Conservation (phyloP, 306 rosid species). For the Alnus rubra region DNA sequence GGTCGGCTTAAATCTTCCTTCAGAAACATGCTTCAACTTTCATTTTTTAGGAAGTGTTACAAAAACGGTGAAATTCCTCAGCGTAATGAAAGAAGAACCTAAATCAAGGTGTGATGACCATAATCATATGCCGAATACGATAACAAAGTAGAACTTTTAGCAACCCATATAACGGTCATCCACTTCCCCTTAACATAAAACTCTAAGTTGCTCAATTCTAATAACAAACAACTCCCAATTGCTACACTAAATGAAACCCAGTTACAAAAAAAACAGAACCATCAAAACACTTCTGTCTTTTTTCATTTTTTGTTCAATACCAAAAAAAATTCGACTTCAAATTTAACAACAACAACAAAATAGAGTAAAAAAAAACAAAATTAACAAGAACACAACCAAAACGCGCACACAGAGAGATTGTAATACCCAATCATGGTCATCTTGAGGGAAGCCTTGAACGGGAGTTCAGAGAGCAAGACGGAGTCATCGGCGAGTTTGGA, state of each 20-base stretch:
- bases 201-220: not conserved
- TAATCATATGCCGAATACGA: not conserved
- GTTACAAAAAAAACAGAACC: not conserved
- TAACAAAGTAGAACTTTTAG: not conserved
- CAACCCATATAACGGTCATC: not conserved
- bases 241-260: not conserved
- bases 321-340: not conserved
- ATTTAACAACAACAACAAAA: not conserved
- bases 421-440: conserved; percentile 88
- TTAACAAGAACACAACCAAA: not conserved
- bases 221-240: not conserved
- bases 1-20: not conserved
- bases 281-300: not conserved
- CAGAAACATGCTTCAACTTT: not conserved
- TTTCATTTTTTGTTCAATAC: not conserved
- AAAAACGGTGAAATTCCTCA: not conserved
- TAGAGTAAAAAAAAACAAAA: not conserved
- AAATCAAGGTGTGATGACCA: not conserved
- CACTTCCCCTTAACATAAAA: not conserved
- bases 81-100: not conserved
- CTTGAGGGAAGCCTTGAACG: conserved; percentile 74
- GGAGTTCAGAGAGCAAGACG: conserved; percentile 68
- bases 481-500: conserved; percentile 85
- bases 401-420: not conserved
- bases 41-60: not conserved